A percentile compares a stretch with the other conserved stretches of the same genome.
Conservation (phyloP, 495 filamentous ascomycete species). For the Aspergillus indologenus region DNA sequence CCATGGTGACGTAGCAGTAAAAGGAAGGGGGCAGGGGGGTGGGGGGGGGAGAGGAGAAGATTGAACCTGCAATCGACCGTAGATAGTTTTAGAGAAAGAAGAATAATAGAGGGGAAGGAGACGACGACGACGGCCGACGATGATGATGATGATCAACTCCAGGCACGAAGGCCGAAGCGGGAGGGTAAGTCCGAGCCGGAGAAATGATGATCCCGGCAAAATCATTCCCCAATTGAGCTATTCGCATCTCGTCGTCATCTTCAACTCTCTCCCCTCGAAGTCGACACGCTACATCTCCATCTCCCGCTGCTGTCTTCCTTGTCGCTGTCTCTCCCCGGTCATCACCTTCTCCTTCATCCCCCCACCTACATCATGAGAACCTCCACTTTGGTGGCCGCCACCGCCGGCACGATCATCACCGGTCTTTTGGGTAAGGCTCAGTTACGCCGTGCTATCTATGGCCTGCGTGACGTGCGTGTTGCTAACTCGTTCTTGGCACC, state of each 20-base stretch:
- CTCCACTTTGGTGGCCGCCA: constrained; percentile 69
- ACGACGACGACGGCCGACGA: too few relatives aligned
- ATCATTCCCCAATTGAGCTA: constrained; percentile 30
- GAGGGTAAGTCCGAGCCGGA: constrained; percentile 40
- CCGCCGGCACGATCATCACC: constrained; percentile 69
- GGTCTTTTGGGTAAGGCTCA: constrained; percentile 66
- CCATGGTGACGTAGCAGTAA: constrained; percentile 31
- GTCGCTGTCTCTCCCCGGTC: constrained; percentile 8
- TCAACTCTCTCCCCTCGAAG: neutral
- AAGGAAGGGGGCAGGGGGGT: constrained; percentile 3
- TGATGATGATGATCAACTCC: constrained; percentile 1
- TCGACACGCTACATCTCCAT: neutral
- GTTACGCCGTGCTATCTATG: neutral
- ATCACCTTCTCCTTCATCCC: constrained; percentile 9
- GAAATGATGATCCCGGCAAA: constrained; percentile 46
- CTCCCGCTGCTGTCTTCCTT: constrained; percentile 1
- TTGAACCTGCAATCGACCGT: constrained; percentile 1
- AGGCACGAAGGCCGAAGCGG: constrained; percentile 22
- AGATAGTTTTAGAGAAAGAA: neutral
- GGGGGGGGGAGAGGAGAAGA: constrained; percentile 1
- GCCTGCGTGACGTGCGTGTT: neutral
- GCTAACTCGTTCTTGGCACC: constrained; percentile 12
- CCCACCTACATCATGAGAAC: constrained; percentile 52
- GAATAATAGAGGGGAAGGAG: constrained; percentile 11
- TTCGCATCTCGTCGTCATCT: constrained; percentile 20